Conservation (phyloP, 352 stramenopile genomes). For the Phytopythium mirpurense region DNA sequence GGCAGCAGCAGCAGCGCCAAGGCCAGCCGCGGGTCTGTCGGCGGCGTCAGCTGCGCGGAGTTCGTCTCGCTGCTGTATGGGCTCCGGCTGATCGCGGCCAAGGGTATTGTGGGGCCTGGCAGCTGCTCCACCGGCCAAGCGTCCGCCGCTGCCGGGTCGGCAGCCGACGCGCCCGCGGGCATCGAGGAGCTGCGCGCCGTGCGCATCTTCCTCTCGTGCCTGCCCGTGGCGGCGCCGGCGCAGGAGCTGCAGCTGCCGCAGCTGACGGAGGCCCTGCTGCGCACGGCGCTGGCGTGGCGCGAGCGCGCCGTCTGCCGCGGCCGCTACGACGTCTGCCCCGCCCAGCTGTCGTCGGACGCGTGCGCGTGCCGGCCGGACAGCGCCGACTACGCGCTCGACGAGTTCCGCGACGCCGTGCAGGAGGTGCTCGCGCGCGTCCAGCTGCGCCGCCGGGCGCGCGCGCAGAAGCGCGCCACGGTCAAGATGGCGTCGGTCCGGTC, state of each 20-base stretch:
- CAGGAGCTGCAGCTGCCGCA: slow-evolving; percentile 36
- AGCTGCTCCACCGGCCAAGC: too few species aligned
- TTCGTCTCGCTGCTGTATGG: slow-evolving; percentile 25
- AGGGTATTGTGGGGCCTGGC: too few species aligned
- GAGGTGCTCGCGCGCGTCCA: slow-evolving; percentile 40
- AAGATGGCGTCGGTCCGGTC: slow-evolving; percentile 26
- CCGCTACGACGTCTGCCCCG: slow-evolving; percentile 45
- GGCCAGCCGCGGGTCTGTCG: not conserved
- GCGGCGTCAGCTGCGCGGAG: slow-evolving; percentile 20
- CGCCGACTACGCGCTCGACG: slow-evolving; percentile 29
- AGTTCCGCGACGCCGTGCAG: slow-evolving; percentile 39
- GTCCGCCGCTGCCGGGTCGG: not conserved
- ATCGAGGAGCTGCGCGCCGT: slow-evolving; percentile 50
- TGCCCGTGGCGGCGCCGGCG: slow-evolving; percentile 20
- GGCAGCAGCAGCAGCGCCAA: slow-evolving; percentile 4
- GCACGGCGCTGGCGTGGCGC: slow-evolving; percentile 36
- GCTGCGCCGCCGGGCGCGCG: slow-evolving; percentile 15
- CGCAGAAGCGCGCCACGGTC: slow-evolving; percentile 21
- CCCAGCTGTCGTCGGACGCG: slow-evolving; percentile 36
- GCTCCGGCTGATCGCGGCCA: slow-evolving; percentile 20
- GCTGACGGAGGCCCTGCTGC: slow-evolving; percentile 49
- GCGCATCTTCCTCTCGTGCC: slow-evolving; percentile 54
- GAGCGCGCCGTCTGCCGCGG: slow-evolving; percentile 47
- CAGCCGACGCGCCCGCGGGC: slow-evolving; percentile 3
- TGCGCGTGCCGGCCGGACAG: slow-evolving; percentile 27